These are phyloP conservation scores for Mortierella sp. DNA, from an alignment of 371 early-diverging fungal species.

Conservation along the genomic window DNA sequence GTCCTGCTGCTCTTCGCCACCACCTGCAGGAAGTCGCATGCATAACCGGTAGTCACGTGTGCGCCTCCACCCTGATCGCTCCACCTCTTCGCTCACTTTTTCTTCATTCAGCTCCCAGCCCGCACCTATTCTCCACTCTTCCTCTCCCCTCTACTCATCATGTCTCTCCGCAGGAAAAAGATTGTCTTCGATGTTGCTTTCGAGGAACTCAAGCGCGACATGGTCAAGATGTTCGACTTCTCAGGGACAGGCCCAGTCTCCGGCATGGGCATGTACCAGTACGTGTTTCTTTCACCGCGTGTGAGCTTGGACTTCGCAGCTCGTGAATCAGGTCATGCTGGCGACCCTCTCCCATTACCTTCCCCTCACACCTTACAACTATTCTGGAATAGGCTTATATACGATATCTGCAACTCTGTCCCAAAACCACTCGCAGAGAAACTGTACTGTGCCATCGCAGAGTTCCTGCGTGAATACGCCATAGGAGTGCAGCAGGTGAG, in stretches of 20 bases:
- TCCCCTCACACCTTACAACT: too few relatives aligned
- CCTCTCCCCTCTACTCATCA: conserved; percentile 30
- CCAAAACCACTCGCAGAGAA: conserved; percentile 78
- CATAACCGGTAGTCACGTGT: too few relatives aligned
- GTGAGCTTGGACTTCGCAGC: too few relatives aligned
- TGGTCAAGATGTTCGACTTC: conserved; percentile 69
- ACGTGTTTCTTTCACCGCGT: conserved; percentile 19
- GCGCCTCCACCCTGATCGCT: too few relatives aligned
- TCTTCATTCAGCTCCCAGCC: background rate
- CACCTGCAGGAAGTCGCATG: too few relatives aligned
- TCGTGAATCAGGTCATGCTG: too few relatives aligned
- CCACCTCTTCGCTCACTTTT: too few relatives aligned
- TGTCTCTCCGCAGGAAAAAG: conserved; percentile 70
- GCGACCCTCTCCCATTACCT: too few relatives aligned
- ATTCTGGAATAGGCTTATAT: conserved; percentile 56
- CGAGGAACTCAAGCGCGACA: conserved; percentile 59
- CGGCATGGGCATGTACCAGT: conserved; percentile 83
- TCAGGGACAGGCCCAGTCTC: conserved; percentile 61
- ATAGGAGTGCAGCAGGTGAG: conserved; percentile 65
- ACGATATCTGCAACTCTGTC: conserved; percentile 80
- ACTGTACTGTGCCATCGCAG: conserved; percentile 76
- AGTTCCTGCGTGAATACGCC: conserved; percentile 72
- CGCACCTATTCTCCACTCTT: background rate
- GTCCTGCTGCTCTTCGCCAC: too few relatives aligned
- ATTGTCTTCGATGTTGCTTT: conserved; percentile 73